Evolutionary conservation across 345 rosid genomes (phyloP).

Genomic region (Salix exigua): DNA sequence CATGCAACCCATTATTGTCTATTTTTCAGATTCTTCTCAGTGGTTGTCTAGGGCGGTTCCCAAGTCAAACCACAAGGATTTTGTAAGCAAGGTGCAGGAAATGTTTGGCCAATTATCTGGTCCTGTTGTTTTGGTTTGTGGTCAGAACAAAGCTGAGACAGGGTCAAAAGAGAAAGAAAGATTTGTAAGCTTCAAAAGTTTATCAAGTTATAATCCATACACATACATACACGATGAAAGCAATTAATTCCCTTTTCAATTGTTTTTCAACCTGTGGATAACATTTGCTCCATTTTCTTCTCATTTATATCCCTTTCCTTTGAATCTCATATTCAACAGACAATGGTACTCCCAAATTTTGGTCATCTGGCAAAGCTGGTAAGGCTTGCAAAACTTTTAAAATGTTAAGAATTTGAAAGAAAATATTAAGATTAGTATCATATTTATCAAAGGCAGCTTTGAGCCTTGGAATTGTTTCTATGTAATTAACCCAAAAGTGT

Average conservation of each 20-base stretch:
- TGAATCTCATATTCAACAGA: slow-evolving; percentile 40
- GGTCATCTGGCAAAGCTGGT: slow-evolving; percentile 90
- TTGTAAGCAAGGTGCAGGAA: slow-evolving; percentile 65
- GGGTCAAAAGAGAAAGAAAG: slow-evolving; percentile 78
- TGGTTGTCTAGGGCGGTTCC: slow-evolving; percentile 96
- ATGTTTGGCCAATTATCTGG: slow-evolving; percentile 76
- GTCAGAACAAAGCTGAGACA: slow-evolving; percentile 72
- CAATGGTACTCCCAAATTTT: slow-evolving; percentile 88
- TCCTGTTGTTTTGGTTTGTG: slow-evolving; percentile 86
- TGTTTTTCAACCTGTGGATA: background rate
- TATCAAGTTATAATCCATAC: slow-evolving; percentile 1
- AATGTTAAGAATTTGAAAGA: background rate
- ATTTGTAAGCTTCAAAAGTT: slow-evolving; percentile 58
- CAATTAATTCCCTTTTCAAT: background rate
- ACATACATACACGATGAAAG: background rate
- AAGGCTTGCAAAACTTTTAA: slow-evolving; percentile 23
- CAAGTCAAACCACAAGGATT: slow-evolving; percentile 63
- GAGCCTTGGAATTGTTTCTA: background rate
- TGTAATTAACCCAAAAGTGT: slow-evolving; percentile 8
- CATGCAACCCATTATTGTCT: slow-evolving; percentile 75
- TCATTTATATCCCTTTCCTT: slow-evolving; percentile 12
- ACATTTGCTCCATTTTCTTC: background rate
- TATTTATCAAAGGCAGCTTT: background rate
- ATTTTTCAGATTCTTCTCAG: slow-evolving; percentile 81
- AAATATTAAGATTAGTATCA: background rate